Percentiles rank a stretch among this genome's conserved stretches.
These are phyloP conservation scores for Friedmanniomyces endolithicus DNA, from an alignment of 495 filamentous ascomycete species.

Conservation along the genomic window DNA sequence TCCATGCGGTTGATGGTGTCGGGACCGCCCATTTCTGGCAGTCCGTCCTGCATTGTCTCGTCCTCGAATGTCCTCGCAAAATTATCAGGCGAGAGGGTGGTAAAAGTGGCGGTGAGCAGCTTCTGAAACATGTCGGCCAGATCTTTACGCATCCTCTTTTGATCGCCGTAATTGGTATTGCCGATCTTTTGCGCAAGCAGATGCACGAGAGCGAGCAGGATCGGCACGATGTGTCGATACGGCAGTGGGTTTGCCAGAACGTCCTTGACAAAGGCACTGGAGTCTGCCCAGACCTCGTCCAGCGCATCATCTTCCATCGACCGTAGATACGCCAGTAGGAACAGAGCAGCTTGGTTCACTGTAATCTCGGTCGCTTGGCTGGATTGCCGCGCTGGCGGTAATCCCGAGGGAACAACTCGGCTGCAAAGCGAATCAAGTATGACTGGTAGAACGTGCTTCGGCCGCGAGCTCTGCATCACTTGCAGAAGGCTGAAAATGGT, in stretches of 20 bases:
- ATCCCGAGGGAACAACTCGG: constrained; percentile 67
- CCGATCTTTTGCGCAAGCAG: constrained; percentile 87
- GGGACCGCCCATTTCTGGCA: neutral
- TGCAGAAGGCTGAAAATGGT: constrained; percentile 73
- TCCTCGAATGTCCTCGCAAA: neutral
- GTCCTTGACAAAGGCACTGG: constrained; percentile 79
- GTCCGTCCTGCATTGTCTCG: neutral
- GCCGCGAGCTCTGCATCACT: constrained; percentile 79
- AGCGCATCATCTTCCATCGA: constrained; percentile 96
- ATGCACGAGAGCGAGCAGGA: constrained; percentile 75
- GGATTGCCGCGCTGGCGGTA: constrained; percentile 71
- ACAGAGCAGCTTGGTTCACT: constrained; percentile 72
- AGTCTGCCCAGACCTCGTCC: constrained; percentile 97
- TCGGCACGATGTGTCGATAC: constrained; percentile 78
- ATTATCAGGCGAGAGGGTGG: constrained; percentile 49
- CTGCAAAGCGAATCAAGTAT: constrained; percentile 96
- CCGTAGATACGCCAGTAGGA: constrained; percentile 75
- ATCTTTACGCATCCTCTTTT: constrained; percentile 85
- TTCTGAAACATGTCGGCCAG: constrained; percentile 80
- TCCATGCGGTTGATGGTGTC: neutral
- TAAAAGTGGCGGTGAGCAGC: constrained; percentile 80
- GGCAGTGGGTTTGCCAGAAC: constrained; percentile 89
- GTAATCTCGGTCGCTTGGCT: constrained; percentile 71
- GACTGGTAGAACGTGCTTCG: constrained; percentile 87
- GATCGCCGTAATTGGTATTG: constrained; percentile 95